These are phyloP conservation scores for Agrostemma githago DNA, from an alignment of 148 eudicot genomes.

Conservation along the genomic window DNA sequence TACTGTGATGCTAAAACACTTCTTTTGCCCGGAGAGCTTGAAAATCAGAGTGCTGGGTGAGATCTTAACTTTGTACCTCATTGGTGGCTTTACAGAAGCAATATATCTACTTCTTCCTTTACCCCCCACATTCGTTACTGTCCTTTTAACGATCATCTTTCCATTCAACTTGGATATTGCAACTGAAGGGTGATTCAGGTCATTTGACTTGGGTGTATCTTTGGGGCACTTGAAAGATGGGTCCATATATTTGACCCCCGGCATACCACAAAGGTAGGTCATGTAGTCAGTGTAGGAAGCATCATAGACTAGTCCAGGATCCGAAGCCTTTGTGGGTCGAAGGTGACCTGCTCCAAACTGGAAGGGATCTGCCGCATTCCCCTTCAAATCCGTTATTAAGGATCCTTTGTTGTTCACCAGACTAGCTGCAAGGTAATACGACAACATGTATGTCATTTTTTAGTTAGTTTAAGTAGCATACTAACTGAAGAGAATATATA, in stretches of 20 bases:
- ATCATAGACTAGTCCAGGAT: slow-evolving; percentile 86
- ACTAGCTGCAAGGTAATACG: slow-evolving; percentile 46
- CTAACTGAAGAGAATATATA: too few species aligned
- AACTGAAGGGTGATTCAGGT: slow-evolving; percentile 69
- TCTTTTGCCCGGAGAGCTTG: slow-evolving; percentile 46
- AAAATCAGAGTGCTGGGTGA: slow-evolving; percentile 46
- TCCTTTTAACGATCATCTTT: slow-evolving; percentile 41
- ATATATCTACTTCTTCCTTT: slow-evolving; percentile 39
- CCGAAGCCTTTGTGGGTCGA: slow-evolving; percentile 68
- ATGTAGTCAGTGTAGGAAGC: slow-evolving; percentile 74
- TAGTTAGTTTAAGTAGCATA: too few species aligned
- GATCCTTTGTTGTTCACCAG: slow-evolving; percentile 42
- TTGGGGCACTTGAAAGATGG: slow-evolving; percentile 55
- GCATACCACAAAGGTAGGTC: slow-evolving; percentile 54
- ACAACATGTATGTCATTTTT: too few species aligned
- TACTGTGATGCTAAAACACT: slow-evolving; percentile 52
- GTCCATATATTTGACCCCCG: slow-evolving; percentile 32
- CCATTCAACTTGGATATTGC: slow-evolving; percentile 54
- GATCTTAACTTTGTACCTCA: slow-evolving; percentile 48
- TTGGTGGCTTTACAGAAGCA: slow-evolving; percentile 45
- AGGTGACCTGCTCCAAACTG: slow-evolving; percentile 86
- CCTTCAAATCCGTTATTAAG: slow-evolving; percentile 51
- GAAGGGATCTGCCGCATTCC: slow-evolving; percentile 59
- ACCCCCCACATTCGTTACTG: slow-evolving; percentile 67
- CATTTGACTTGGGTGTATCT: slow-evolving; percentile 30